These are phyloP conservation scores for Talaromyces trachyspermus DNA, from an alignment of 495 filamentous ascomycete genomes.

Conservation along the genomic window DNA sequence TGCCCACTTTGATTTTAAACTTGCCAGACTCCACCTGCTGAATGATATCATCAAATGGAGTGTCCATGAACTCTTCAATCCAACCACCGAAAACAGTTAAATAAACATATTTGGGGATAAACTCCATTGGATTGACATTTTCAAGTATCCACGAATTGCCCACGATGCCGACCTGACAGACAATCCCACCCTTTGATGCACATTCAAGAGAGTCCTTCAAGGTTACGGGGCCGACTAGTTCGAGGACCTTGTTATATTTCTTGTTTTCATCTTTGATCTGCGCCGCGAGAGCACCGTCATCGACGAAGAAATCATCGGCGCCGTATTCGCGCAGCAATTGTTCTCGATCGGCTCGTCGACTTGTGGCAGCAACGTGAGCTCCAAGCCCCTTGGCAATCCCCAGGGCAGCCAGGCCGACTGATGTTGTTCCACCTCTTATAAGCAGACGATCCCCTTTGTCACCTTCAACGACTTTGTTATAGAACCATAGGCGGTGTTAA, in stretches of 20 bases:
- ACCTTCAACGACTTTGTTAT: conserved; percentile 31
- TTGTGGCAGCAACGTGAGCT: conserved; percentile 31
- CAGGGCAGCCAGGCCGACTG: conserved; percentile 40
- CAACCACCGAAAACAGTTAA: conserved; percentile 39
- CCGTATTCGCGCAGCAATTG: conserved; percentile 31
- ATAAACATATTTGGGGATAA: conserved; percentile 35
- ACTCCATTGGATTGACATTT: conserved; percentile 38
- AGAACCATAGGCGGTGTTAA: conserved; percentile 47
- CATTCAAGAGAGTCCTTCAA: conserved; percentile 38
- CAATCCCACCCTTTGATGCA: conserved; percentile 29
- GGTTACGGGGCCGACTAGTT: conserved; percentile 35
- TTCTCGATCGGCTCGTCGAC: conserved; percentile 26
- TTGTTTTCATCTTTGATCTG: conserved; percentile 25
- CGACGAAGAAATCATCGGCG: conserved; percentile 33
- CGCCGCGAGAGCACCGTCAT: conserved; percentile 29
- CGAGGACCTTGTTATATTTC: conserved; percentile 42
- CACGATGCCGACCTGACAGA: conserved; percentile 46
- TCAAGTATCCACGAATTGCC: conserved; percentile 40
- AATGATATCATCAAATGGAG: conserved; percentile 39
- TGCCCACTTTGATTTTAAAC: conserved; percentile 36
- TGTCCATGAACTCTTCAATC: conserved; percentile 35
- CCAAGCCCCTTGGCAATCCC: conserved; percentile 39
- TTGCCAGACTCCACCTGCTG: conserved; percentile 27
- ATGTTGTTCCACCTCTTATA: conserved; percentile 44
- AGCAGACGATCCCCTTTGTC: conserved; percentile 37